Base-by-base conservation (phyloP, 2,329 filamentous ascomycete genomes). In the Elsinoe ampelina region DNA sequence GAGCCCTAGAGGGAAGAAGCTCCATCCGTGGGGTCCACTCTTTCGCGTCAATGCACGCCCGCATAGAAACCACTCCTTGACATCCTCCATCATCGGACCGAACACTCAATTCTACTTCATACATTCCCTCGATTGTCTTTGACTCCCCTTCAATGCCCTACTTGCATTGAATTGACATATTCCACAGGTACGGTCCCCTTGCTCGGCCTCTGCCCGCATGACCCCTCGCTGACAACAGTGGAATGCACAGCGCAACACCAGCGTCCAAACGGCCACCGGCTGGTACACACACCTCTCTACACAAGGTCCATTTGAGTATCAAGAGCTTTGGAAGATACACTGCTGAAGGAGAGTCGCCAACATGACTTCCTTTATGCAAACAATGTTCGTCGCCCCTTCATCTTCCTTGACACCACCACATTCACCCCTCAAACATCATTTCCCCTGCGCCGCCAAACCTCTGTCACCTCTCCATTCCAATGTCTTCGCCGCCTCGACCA, bases 341-440 rank as follows among this genome's bases (percentile, higher is more conserved):
- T 52, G 54, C 54, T 48, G 41, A 48, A 45, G 54, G 54, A 38
- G 48, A 52, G 38, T 42, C 38, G 54, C 50, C 62, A 76, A 66
- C 64, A 89, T 89, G 86, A 81, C 85, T 69, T 86, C 85, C 63
- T 87, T 90, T 75, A 85, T 90, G 68, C 88, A 85, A 64, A 90
- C 87, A 70, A 87, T 89, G 85, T 89, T 77, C 75, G 84, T 87
- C 62, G 66, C 65, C 61, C 62, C 66, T 59, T 71, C 71, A 59
- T 64, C 66, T 55, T 63, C 63, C 59, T 66, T 70, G 62, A 62
- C 70, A 65, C 17, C 26, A 38, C 54, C 54, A 22, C 54, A 42
- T 38, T 56, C 54, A 47, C 54, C 54, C 22, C 38, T 42, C 42
- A 56, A 56, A 45, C 41, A 45, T 45, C 59, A 60, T 59, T 66